Percentiles rank a stretch among this genome's conserved stretches.
phyloP scores from a whole-genome alignment of 495 filamentous ascomycete species.

The Thozetella sp. region DNA sequence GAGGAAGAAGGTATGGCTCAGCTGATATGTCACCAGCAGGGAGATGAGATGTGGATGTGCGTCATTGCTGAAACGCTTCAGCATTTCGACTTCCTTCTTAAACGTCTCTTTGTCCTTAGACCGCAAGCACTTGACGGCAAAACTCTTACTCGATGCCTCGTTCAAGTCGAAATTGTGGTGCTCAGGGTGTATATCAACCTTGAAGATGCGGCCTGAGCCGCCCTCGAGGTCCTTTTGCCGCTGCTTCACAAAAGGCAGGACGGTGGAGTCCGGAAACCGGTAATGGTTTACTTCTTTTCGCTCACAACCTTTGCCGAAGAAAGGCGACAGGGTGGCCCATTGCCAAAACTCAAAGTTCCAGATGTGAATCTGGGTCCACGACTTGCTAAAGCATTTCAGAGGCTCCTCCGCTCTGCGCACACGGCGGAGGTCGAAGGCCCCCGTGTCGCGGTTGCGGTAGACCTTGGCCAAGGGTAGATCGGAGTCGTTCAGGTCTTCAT shows the following conservation, averaged over 20 bases:
- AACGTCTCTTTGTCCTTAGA: constrained; percentile 11
- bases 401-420: neutral
- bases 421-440: constrained; percentile 4
- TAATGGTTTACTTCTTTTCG: constrained; percentile 11
- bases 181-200: constrained; percentile 10
- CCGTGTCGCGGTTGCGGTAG: neutral
- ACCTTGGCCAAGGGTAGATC: constrained; percentile 18
- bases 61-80: constrained; percentile 16
- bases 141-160: constrained; percentile 1
- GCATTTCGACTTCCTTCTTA: constrained; percentile 18
- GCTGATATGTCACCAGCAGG: constrained; percentile 20
- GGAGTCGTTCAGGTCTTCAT: constrained; percentile 12
- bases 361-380: constrained; percentile 5
- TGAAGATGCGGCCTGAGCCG: constrained; percentile 9
- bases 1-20: constrained; percentile 14
- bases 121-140: constrained; percentile 16
- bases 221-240: constrained; percentile 6
- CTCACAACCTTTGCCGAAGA: constrained; percentile 5
- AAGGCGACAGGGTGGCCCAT: constrained; percentile 14
- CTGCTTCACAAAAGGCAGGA: constrained; percentile 11
- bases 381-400: constrained; percentile 11
- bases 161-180: constrained; percentile 18
- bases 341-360: constrained; percentile 12
- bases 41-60: constrained; percentile 19
- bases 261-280: neutral